These are phyloP conservation scores for Citrus maxima DNA, from an alignment of 345 rosid species.

Conservation along the genomic window DNA sequence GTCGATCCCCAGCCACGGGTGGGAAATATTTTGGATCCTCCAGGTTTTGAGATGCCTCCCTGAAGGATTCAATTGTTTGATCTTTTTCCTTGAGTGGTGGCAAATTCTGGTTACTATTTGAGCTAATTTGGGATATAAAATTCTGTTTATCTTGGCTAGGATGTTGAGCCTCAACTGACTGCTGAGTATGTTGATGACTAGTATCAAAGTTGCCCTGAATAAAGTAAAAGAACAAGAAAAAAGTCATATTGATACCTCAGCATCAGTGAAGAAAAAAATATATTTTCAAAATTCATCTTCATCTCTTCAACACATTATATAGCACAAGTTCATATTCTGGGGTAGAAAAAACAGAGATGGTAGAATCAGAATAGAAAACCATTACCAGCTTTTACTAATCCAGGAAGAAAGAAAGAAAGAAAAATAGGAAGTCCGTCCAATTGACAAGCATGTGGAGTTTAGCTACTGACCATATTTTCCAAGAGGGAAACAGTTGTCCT, in stretches of 20 bases:
- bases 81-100: constrained; percentile 27
- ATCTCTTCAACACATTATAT: background rate
- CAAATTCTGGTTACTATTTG: constrained; percentile 25
- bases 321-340: background rate
- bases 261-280: background rate
- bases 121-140: constrained; percentile 30
- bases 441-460: background rate
- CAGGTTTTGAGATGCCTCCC: constrained; percentile 25
- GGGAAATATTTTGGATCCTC: constrained; percentile 39
- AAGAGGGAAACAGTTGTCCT: constrained; percentile 68
- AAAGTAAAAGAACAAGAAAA: constrained; percentile 7
- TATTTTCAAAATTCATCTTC: background rate
- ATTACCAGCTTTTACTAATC: background rate
- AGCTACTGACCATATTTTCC: constrained; percentile 71
- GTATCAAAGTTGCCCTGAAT: constrained; percentile 48
- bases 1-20: constrained; percentile 38
- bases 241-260: background rate
- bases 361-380: background rate
- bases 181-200: constrained; percentile 25
- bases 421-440: background rate
- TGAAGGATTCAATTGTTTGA: constrained; percentile 30
- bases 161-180: constrained; percentile 29
- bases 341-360: background rate
- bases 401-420: background rate
- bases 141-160: constrained; percentile 32